phyloP scores from a whole-genome alignment of 139 green algal species.

The Chlamydomonas sp. region DNA sequence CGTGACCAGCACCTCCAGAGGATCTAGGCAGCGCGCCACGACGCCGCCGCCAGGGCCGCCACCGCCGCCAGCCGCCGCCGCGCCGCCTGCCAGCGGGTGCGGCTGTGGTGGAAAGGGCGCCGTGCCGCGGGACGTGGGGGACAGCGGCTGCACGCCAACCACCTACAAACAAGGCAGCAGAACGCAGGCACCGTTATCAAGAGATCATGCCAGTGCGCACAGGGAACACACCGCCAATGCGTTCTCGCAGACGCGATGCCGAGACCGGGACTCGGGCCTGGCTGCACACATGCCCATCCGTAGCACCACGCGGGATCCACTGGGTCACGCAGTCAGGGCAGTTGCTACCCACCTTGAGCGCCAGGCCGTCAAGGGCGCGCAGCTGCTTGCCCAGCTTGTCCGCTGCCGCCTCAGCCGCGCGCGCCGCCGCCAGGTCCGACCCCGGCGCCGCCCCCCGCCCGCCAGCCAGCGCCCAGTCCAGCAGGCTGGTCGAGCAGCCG shows the following conservation, averaged over 20 bases:
- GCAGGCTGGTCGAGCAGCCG: constrained; percentile 46
- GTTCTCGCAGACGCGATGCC: too few species aligned
- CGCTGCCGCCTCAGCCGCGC: constrained; percentile 62
- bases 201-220: neutral
- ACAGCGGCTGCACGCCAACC: constrained; percentile 72
- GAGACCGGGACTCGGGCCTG: too few species aligned
- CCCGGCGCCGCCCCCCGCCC: neutral
- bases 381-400: constrained; percentile 81
- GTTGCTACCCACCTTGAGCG: constrained; percentile 55
- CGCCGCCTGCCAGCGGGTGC: constrained; percentile 70
- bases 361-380: constrained; percentile 56
- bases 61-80: neutral
- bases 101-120: constrained; percentile 70
- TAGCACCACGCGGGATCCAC: too few species aligned
- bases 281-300: too few species aligned
- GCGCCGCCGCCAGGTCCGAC: constrained; percentile 41
- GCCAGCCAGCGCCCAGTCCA: constrained; percentile 59
- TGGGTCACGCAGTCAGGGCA: neutral
- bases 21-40: constrained; percentile 71
- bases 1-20: constrained; percentile 79
- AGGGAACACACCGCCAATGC: too few species aligned
- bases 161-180: constrained; percentile 27
- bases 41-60: constrained; percentile 2
- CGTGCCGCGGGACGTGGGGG: constrained; percentile 62
- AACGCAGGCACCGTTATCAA: neutral